Percentiles rank a stretch among this genome's conserved stretches.
Conservation (phyloP, 257 asterid species). For the Solanum appendiculatum region DNA sequence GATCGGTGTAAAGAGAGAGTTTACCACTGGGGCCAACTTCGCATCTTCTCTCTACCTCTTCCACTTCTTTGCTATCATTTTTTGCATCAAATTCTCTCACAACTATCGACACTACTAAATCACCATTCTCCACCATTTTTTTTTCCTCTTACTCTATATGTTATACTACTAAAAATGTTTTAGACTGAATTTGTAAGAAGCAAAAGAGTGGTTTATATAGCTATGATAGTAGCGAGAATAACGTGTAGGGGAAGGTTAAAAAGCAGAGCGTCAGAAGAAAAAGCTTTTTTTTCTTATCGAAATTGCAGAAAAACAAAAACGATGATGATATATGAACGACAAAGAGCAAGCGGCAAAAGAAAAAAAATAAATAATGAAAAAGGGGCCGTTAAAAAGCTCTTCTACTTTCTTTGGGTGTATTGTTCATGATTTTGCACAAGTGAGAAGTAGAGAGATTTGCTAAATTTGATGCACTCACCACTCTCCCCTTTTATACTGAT, state of each 20-base stretch:
- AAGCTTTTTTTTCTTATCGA: constrained; percentile 7
- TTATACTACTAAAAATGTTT: not conserved
- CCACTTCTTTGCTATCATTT: constrained; percentile 52
- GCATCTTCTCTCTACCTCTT: constrained; percentile 62
- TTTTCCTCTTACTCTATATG: not conserved
- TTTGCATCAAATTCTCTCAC: constrained; percentile 59
- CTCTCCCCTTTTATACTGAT: constrained; percentile 32
- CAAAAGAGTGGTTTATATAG: constrained; percentile 11
- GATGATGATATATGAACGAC: not conserved
- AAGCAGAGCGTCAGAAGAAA: not conserved
- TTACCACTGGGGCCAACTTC: constrained; percentile 76
- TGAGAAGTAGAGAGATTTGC: not conserved
- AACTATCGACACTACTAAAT: constrained; percentile 31
- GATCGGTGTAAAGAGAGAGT: constrained; percentile 73
- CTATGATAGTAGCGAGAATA: not conserved
- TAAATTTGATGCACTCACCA: constrained; percentile 1
- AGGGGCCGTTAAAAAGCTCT: not conserved
- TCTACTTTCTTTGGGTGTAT: not conserved
- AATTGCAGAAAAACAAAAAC: not conserved
- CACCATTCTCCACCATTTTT: constrained; percentile 25
- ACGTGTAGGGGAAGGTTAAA: constrained; percentile 34
- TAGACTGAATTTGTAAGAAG: not conserved
- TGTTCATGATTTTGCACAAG: not conserved
- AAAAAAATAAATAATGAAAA: not conserved
- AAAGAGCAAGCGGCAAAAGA: not conserved